phyloP scores from a whole-genome alignment of 176 grass and related monocot genomes.

The Musa beccarii region DNA sequence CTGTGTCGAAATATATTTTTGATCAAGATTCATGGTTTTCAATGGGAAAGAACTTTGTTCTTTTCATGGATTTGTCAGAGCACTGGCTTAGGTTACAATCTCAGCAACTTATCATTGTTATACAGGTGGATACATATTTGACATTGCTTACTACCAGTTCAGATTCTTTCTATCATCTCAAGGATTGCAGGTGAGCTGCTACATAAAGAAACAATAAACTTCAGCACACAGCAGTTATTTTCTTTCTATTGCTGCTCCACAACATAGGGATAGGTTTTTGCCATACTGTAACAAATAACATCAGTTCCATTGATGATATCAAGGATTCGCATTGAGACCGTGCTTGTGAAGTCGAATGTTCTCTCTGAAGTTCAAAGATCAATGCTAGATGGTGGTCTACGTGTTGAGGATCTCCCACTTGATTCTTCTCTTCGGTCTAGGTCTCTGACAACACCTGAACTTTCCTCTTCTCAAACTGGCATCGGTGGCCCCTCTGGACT shows the following conservation, averaged over 20 bases:
- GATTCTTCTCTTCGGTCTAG: constrained; percentile 31
- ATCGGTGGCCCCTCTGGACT: constrained; percentile 79
- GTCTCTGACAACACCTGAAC: constrained; percentile 28
- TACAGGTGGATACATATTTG: constrained; percentile 73
- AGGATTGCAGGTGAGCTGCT: constrained; percentile 73
- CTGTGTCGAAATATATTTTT: constrained; percentile 4
- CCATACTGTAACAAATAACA: constrained; percentile 2
- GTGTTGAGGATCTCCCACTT: constrained; percentile 60
- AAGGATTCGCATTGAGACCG: constrained; percentile 68
- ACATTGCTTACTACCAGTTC: constrained; percentile 64
- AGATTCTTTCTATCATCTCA: constrained; percentile 92
- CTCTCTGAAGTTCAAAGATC: constrained; percentile 77
- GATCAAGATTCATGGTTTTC: not conserved
- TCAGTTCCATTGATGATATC: constrained; percentile 1
- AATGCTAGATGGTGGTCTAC: constrained; percentile 50
- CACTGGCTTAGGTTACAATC: not conserved
- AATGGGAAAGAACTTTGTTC: not conserved
- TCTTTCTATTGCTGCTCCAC: constrained; percentile 23
- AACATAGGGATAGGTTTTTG: not conserved
- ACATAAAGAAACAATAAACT: constrained; percentile 3
- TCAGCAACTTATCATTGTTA: constrained; percentile 31
- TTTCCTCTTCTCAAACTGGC: constrained; percentile 30
- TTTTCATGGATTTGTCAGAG: not conserved
- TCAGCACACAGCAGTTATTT: not conserved
- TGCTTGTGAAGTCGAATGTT: constrained; percentile 80